These are phyloP conservation scores for Trichoderma oligosporum DNA, from an alignment of 2,329 filamentous ascomycete genomes.

Conservation along the genomic window DNA sequence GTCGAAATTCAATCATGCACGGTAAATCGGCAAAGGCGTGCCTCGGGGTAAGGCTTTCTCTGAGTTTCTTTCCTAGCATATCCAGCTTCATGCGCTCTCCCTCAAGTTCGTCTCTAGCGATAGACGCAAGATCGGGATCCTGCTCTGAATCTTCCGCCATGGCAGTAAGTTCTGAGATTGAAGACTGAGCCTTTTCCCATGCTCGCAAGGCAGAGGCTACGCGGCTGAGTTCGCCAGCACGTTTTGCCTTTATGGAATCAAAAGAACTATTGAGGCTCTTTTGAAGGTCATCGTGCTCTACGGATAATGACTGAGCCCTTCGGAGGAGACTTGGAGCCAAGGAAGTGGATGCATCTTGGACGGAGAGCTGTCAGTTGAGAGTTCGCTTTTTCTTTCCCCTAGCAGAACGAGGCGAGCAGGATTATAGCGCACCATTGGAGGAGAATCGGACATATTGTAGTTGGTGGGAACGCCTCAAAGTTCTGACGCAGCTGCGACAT, in stretches of 20 bases:
- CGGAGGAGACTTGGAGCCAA: conserved; percentile 55
- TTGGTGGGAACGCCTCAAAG: conserved; percentile 26
- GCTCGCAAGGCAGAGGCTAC: conserved; percentile 56
- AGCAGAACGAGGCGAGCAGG: background rate
- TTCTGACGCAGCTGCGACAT: conserved; percentile 35
- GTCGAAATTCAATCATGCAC: conserved; percentile 86
- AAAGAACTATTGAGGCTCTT: conserved; percentile 50
- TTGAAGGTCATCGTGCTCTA: conserved; percentile 56
- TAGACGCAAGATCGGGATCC: conserved; percentile 67
- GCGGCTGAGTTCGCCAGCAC: conserved; percentile 57
- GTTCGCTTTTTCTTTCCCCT: background rate
- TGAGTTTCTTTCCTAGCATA: conserved; percentile 63
- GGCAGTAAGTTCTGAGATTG: conserved; percentile 50
- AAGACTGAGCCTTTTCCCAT: conserved; percentile 53
- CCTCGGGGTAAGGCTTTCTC: conserved; percentile 73
- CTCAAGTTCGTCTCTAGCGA: conserved; percentile 80
- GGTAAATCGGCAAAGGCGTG: conserved; percentile 89
- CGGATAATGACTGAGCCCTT: conserved; percentile 54
- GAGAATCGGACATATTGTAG: conserved; percentile 32
- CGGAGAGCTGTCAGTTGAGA: background rate
- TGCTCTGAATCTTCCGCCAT: conserved; percentile 46
- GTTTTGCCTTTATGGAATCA: conserved; percentile 54
- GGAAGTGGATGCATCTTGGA: conserved; percentile 24
- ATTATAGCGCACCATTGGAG: conserved; percentile 30
- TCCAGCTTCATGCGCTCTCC: conserved; percentile 60